Evolutionary conservation across 495 filamentous ascomycete genomes (phyloP).

Genomic region (Hypoxylon subgilvum): DNA sequence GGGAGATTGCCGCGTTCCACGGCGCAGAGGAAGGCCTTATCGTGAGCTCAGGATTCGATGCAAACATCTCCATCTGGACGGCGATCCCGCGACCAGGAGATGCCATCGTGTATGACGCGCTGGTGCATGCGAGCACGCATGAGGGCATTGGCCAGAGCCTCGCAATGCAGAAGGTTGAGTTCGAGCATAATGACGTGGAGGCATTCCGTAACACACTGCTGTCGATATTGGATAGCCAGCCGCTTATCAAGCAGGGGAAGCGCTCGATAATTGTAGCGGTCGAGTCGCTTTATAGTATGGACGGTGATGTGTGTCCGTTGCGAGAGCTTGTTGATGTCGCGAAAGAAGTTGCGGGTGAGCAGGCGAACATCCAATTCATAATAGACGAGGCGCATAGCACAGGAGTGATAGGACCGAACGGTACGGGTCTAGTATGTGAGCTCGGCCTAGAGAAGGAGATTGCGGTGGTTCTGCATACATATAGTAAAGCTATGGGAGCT

Average conservation of each 20-base stretch:
- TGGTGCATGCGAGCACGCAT: conserved; percentile 69
- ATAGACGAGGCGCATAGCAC: conserved; percentile 72
- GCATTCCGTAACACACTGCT: conserved; percentile 53
- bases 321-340: conserved; percentile 59
- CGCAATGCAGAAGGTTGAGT: conserved; percentile 52
- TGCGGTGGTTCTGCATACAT: conserved; percentile 56
- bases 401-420: conserved; percentile 62
- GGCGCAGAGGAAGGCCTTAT: conserved; percentile 59
- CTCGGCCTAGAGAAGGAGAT: conserved; percentile 61
- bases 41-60: conserved; percentile 67
- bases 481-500: conserved; percentile 66
- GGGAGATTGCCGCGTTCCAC: conserved; percentile 65
- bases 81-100: conserved; percentile 67
- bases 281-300: conserved; percentile 73
- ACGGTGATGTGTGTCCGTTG: conserved; percentile 68
- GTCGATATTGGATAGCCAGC: conserved; percentile 41
- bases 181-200: conserved; percentile 61
- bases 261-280: conserved; percentile 57
- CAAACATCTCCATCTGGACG: conserved; percentile 62
- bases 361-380: conserved; percentile 61
- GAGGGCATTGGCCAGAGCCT: conserved; percentile 66
- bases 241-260: conserved; percentile 40
- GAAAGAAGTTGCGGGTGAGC: conserved; percentile 57
- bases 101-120: conserved; percentile 66
- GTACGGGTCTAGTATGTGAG: conserved; percentile 62